A percentile compares a stretch with the other conserved stretches of the same genome.
Conservation (phyloP, 345 rosid genomes). For the Gossypium turneri region DNA sequence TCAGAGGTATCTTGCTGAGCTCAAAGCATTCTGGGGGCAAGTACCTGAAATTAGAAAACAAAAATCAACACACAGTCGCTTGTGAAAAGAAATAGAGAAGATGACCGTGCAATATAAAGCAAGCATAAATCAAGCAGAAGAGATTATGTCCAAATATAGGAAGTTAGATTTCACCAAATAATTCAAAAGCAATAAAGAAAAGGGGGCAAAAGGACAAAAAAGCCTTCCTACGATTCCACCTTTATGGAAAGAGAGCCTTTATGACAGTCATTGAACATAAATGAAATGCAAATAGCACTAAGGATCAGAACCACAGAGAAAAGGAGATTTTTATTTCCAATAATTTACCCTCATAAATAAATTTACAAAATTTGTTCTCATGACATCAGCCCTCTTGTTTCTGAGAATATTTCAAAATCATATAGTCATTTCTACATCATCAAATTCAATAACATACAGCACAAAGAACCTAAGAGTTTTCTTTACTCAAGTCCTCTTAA, state of each 20-base stretch:
- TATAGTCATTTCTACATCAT: neutral
- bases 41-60: constrained; percentile 52
- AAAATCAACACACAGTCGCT: neutral
- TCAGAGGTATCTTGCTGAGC: constrained; percentile 81
- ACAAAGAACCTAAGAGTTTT: neutral
- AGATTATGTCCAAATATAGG: neutral
- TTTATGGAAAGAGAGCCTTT: neutral
- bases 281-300: neutral
- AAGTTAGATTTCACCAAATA: neutral
- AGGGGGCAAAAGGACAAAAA: neutral
- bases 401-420: neutral
- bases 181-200: constrained; percentile 4
- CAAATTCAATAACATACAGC: neutral
- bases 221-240: neutral
- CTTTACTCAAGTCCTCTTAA: neutral
- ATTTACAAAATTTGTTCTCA: neutral
- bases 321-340: neutral
- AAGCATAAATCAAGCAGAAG: neutral
- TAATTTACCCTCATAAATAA: neutral
- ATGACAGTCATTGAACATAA: no score
- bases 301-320: neutral
- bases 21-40: constrained; percentile 99
- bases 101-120: neutral
- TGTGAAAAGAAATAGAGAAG: neutral
- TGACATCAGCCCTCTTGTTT: neutral